Conservation (phyloP, 2,329 filamentous ascomycete genomes). For the Berkeleyomyces rouxiae region DNA sequence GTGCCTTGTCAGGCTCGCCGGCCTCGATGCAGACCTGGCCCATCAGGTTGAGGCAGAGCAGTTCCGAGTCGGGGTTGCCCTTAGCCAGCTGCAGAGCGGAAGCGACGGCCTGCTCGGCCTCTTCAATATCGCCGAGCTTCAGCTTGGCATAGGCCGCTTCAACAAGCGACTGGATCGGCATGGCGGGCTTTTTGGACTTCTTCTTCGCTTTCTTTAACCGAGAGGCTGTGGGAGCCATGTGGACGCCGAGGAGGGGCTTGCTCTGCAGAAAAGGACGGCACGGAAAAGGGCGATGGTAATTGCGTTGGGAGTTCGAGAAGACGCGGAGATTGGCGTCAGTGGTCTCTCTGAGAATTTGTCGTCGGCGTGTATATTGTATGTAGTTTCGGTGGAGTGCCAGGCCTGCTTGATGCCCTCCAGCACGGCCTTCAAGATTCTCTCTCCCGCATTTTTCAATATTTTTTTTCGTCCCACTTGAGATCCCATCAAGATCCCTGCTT, state of each 20-base stretch:
- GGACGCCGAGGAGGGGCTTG: background rate
- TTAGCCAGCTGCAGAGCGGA: constrained; percentile 27
- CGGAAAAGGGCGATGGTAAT: too few species aligned
- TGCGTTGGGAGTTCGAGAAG: background rate
- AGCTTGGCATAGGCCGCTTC: constrained; percentile 27
- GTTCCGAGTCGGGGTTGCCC: constrained; percentile 32
- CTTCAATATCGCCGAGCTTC: constrained; percentile 27
- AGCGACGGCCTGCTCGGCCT: constrained; percentile 25
- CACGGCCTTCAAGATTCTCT: background rate
- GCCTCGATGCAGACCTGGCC: constrained; percentile 71
- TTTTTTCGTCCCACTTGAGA: constrained; percentile 3
- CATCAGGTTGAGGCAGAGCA: constrained; percentile 56
- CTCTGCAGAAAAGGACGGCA: background rate
- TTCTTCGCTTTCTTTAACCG: constrained; percentile 16
- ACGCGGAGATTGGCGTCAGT: too few species aligned
- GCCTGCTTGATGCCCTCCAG: background rate
- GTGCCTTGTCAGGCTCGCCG: constrained; percentile 63
- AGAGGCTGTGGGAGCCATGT: constrained; percentile 25
- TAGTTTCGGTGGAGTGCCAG: background rate
- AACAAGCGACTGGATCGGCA: constrained; percentile 19
- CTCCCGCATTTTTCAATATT: constrained; percentile 9
- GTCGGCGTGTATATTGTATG: background rate
- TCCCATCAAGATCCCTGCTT: constrained; percentile 9
- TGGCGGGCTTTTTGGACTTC: constrained; percentile 22
- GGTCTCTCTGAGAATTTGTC: background rate